A percentile compares a stretch with the other conserved stretches of the same genome.
These are phyloP conservation scores for Pichia manshurica DNA, from an alignment of 805 yeast genomes.

Conservation along the genomic window DNA sequence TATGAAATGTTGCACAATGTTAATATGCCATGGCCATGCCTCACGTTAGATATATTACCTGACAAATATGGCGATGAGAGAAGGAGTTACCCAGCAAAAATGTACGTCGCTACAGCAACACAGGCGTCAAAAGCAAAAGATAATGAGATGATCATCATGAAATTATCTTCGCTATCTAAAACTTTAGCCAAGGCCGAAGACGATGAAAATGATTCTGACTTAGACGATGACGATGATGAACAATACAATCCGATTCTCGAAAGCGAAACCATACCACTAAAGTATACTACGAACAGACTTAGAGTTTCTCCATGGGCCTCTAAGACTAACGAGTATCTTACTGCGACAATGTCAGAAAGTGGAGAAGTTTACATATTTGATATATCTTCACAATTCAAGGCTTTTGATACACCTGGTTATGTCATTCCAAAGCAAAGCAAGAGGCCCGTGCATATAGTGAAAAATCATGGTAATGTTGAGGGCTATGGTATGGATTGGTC, in stretches of 20 bases:
- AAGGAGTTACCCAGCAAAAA: conserved; percentile 80
- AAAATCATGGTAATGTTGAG: conserved; percentile 88
- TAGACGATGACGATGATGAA: conserved; percentile 62
- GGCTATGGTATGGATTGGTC: conserved; percentile 98
- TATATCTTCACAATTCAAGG: conserved; percentile 67
- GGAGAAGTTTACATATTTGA: conserved; percentile 90
- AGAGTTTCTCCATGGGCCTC: conserved; percentile 76
- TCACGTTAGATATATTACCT: conserved; percentile 84
- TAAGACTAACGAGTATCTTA: conserved; percentile 69
- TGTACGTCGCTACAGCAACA: conserved; percentile 85
- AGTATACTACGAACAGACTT: conserved; percentile 82
- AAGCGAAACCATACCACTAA: conserved; percentile 70
- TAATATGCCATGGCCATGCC: conserved; percentile 94
- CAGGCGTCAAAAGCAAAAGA: conserved; percentile 86
- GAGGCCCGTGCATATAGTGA: conserved; percentile 76
- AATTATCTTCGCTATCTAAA: conserved; percentile 73
- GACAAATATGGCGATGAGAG: conserved; percentile 85
- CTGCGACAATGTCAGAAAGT: conserved; percentile 83
- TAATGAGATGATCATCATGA: conserved; percentile 81
- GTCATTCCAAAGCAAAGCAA: conserved; percentile 70
- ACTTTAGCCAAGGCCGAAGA: conserved; percentile 82
- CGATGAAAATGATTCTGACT: conserved; percentile 64
- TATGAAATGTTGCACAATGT: conserved; percentile 95
- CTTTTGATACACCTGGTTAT: conserved; percentile 85
- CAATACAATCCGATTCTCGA: conserved; percentile 84